Evolutionary conservation across 2,329 filamentous ascomycete genomes (phyloP).

Genomic region (Xylariales sp.): DNA sequence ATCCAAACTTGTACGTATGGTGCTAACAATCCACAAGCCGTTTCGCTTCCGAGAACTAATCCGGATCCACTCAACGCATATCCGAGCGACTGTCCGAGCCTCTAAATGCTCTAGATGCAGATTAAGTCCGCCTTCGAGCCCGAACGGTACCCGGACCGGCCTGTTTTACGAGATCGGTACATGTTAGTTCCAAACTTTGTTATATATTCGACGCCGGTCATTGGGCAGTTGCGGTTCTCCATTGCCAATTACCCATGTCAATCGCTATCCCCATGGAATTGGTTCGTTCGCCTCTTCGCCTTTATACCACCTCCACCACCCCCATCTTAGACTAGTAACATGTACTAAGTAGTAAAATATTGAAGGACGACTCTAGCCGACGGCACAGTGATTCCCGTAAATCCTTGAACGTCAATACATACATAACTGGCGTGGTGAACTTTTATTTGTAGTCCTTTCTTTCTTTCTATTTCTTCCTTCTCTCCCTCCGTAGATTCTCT

Average conservation of each 20-base stretch:
- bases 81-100: background rate
- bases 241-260: background rate
- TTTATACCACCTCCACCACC: constrained; percentile 6
- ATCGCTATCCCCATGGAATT: constrained; percentile 19
- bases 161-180: background rate
- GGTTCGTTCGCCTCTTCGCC: constrained; percentile 25
- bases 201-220: constrained; percentile 7
- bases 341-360: background rate
- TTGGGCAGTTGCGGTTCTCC: constrained; percentile 16
- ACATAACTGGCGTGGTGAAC: background rate
- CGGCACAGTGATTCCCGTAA: background rate
- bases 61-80: constrained; percentile 4
- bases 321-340: background rate
- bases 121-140: constrained; percentile 28
- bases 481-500: background rate
- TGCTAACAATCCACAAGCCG: constrained; percentile 11
- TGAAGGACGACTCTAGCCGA: constrained; percentile 17
- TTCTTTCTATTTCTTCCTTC: no score
- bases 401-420: background rate
- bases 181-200: constrained; percentile 18
- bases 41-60: constrained; percentile 31
- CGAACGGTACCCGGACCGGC: background rate
- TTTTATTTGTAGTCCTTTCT: background rate
- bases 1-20: no score
- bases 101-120: constrained; percentile 18